These are phyloP conservation scores for Fusarium torulosum DNA, from an alignment of 2,329 filamentous ascomycete genomes.

Conservation along the genomic window DNA sequence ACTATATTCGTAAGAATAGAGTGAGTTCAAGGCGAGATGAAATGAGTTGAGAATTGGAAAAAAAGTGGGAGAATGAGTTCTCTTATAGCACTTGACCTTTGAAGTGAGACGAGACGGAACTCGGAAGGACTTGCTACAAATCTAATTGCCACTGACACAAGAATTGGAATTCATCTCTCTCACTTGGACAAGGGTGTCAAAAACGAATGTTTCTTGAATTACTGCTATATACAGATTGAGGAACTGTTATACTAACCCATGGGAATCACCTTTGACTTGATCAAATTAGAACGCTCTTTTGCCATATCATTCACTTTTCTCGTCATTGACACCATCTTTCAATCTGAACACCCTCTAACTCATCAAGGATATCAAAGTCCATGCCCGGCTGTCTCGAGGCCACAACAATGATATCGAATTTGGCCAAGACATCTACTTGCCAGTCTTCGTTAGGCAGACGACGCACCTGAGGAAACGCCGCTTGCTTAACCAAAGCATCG, in stretches of 20 bases:
- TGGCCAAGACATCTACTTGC: conserved; percentile 51
- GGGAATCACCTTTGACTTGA: accelerated
- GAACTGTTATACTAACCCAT: not conserved
- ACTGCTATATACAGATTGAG: not conserved
- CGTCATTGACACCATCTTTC: conserved; percentile 54
- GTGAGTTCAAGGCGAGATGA: not conserved
- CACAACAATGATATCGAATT: conserved; percentile 58
- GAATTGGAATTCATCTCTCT: not conserved
- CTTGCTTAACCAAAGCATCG: conserved; percentile 58
- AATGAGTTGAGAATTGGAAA: not conserved
- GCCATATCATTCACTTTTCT: not conserved
- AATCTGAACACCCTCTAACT: conserved; percentile 53
- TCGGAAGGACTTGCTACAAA: conserved; percentile 2
- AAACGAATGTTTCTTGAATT: not conserved
- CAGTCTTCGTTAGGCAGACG: conserved; percentile 54
- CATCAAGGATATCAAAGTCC: conserved; percentile 54
- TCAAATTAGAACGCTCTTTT: not conserved
- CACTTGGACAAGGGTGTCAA: not conserved
- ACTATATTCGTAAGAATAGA: not conserved
- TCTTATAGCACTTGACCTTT: not conserved
- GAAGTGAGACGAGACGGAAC: not conserved
- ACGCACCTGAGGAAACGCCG: conserved; percentile 53
- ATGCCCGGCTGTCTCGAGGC: conserved; percentile 56
- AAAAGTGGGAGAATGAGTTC: not conserved
- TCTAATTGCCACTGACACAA: conserved; percentile 23